These are phyloP conservation scores for Ophiostoma piceae DNA, from an alignment of 2,329 filamentous ascomycete genomes.

Conservation along the genomic window DNA sequence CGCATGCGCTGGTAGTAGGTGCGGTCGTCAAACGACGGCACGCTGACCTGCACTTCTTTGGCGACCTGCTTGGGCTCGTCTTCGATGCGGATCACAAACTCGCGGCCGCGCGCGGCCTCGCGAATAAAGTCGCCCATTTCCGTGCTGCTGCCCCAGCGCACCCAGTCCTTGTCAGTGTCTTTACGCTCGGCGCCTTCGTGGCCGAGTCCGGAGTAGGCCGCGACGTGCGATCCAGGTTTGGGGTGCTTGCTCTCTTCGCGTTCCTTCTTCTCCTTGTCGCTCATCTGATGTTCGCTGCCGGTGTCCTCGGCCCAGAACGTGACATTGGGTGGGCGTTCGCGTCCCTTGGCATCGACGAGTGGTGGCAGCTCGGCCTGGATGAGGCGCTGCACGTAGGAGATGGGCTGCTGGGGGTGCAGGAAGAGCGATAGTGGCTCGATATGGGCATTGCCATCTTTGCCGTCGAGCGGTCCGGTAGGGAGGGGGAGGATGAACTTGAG, in stretches of 20 bases:
- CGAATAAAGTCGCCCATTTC: constrained; percentile 93
- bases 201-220: constrained; percentile 66
- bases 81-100: constrained; percentile 80
- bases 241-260: not conserved
- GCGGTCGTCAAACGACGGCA: constrained; percentile 84
- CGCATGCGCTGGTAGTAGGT: constrained; percentile 80
- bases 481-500: constrained; percentile 77
- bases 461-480: constrained; percentile 32
- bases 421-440: constrained; percentile 82
- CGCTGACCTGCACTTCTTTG: constrained; percentile 65
- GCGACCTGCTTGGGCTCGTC: constrained; percentile 39
- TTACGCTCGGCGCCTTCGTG: constrained; percentile 47
- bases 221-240: constrained; percentile 43
- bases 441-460: constrained; percentile 31
- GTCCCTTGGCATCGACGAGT: constrained; percentile 53
- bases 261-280: not conserved
- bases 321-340: constrained; percentile 66
- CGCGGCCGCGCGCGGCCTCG: constrained; percentile 75
- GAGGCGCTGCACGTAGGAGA: constrained; percentile 82
- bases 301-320: constrained; percentile 76
- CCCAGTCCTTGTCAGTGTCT: constrained; percentile 57
- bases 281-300: constrained; percentile 41
- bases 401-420: constrained; percentile 81
- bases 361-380: constrained; percentile 82
- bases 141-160: constrained; percentile 81